Evolutionary conservation across 345 rosid genomes (phyloP), one percentile per base, ranked within the genome.

Genomic region (Carallia pectinifolia): DNA sequence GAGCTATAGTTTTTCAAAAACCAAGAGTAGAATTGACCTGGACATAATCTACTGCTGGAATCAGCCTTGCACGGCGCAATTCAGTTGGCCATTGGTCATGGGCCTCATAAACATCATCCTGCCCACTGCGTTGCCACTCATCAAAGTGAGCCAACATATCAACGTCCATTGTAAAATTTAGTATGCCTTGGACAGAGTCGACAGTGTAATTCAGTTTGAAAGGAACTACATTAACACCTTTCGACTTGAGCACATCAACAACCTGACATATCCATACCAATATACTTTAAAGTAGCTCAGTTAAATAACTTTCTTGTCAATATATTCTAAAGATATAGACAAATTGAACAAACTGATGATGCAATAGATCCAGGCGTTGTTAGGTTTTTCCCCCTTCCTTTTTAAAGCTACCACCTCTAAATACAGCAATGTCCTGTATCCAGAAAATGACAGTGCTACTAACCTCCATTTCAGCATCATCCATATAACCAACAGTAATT

Each of bases 391-490:
- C 36, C 33, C 33, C 1, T 8, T 29, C 4, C 48, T 10, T 9
- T 9, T 40, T 40, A 40, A 40, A 40, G 48, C 10, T 65, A 23
- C 71, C 30, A 64, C 23, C 8, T 63, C 30, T 6, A 7, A 52
- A 63, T 53, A 62, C 53, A 53, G 40, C 9, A 8, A 64, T 55
- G 44, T 29, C 54, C 15, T 34, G 17, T 52, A 38, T n/a, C 8
- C 0, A 1, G 31, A 4, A 58, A 30, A 61, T 29, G 13, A 56
- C 55, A 33, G 58, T 52, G 30, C 27, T 1, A 66, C 79, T 76
- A 55, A 93, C 98, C 96, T 88, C 93, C 90, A 82, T 90, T 78
- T 90, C 96, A 29, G 97, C 93, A 77, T 90, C 97, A 64, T 90
- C 87, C 53, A 85, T 81, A 76, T 89, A 93, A 44, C 98, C 97